phyloP scores from a whole-genome alignment of 1,284 basidiomycete species.

The Psilocybe mexicana region DNA sequence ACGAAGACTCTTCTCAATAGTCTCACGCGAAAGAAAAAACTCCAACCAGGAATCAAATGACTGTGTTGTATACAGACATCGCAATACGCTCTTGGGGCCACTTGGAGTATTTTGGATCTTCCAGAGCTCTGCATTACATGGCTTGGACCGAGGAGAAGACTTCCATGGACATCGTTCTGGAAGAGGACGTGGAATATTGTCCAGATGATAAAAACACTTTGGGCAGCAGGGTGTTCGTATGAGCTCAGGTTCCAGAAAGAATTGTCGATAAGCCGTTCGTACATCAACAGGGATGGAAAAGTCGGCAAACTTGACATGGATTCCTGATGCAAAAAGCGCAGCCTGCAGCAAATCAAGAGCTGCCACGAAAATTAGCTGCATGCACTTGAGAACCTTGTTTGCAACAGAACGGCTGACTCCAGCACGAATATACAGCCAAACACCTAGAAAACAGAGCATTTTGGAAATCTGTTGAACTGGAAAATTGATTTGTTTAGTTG shows the following conservation, averaged over 20 bases:
- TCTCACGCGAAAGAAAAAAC: slow-evolving; percentile 29
- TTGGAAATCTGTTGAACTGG: neutral
- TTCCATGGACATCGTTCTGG: slow-evolving; percentile 18
- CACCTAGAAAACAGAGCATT: neutral
- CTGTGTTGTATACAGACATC: slow-evolving; percentile 28
- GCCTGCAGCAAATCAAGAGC: neutral
- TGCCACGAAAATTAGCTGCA: neutral
- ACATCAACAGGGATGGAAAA: slow-evolving; percentile 17
- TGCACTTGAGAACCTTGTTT: neutral
- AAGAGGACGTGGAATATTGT: slow-evolving; percentile 6
- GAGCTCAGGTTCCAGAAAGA: slow-evolving; percentile 25
- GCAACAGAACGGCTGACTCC: slow-evolving; percentile 1
- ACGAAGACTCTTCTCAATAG: slow-evolving; percentile 27
- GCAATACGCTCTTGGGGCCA: slow-evolving; percentile 25
- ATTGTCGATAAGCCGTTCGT: slow-evolving; percentile 14
- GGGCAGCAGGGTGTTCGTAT: slow-evolving; percentile 27
- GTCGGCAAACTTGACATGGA: neutral
- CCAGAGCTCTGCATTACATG: slow-evolving; percentile 25
- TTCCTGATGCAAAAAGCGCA: neutral
- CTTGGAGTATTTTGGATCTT: slow-evolving; percentile 12
- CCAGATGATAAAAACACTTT: slow-evolving; percentile 26
- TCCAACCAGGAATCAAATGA: slow-evolving; percentile 33
- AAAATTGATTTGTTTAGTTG: too few relatives aligned
- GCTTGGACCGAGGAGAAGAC: slow-evolving; percentile 11
- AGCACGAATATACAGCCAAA: slow-evolving; percentile 5